phyloP scores from a whole-genome alignment of 1,284 basidiomycete genomes.

The Cryptococcus sp. region DNA sequence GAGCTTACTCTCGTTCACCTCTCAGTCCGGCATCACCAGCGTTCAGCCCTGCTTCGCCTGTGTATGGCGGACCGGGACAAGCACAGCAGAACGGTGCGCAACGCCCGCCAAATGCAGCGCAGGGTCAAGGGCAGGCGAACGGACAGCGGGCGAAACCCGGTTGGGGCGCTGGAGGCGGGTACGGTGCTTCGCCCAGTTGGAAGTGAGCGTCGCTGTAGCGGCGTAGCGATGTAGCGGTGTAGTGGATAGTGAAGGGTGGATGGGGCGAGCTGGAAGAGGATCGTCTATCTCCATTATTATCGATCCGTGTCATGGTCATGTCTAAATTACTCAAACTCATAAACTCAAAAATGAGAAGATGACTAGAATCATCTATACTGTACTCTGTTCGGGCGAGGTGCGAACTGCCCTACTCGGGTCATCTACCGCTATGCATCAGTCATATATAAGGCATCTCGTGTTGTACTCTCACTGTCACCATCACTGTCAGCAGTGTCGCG shows the following conservation, averaged over 20 bases:
- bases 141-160: conserved; percentile 25
- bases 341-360: no score
- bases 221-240: neutral
- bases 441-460: no score
- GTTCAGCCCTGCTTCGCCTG: conserved; percentile 44
- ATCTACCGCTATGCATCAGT: no score
- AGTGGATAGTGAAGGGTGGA: neutral
- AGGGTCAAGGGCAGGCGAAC: conserved; percentile 7
- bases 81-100: conserved; percentile 10
- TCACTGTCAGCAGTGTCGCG: no score
- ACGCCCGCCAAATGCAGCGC: conserved; percentile 1
- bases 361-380: no score
- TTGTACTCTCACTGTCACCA: neutral
- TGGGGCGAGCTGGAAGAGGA: no score
- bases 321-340: neutral
- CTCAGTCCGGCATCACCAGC: conserved; percentile 7
- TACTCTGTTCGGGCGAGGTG: no score
- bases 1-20: neutral
- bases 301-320: neutral
- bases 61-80: conserved; percentile 12
- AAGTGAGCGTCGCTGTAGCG: conserved; percentile 12
- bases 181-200: conserved; percentile 38
- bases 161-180: conserved; percentile 33
- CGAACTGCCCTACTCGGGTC: no score
- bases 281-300: neutral